Evolutionary conservation across 169 alveolate genomes (phyloP).

Genomic region (Toxoplasma gondii): DNA sequence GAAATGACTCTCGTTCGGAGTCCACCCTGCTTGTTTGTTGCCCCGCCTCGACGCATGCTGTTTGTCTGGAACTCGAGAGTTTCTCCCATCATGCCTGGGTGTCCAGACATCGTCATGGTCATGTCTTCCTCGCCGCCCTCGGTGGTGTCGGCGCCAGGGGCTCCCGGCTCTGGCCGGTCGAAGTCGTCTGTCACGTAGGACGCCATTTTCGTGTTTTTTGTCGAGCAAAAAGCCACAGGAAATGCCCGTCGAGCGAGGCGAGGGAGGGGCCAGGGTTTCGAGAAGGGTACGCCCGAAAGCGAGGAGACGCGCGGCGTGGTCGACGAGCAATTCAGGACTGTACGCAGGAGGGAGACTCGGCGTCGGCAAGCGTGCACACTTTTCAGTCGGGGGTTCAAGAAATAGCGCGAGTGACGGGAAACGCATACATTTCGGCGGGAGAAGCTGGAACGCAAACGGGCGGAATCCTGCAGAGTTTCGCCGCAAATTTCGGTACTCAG

Average conservation of each 20-base stretch:
- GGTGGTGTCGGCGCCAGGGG: conserved; percentile 22
- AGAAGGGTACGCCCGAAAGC: neutral
- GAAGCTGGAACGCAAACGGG: too few relatives aligned
- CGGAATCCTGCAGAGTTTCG: too few relatives aligned
- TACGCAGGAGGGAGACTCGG: too few relatives aligned
- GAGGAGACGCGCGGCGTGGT: too few relatives aligned
- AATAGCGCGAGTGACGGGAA: too few relatives aligned
- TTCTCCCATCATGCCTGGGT: neutral
- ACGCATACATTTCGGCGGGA: too few relatives aligned
- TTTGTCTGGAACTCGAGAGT: neutral
- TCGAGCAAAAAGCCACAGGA: neutral
- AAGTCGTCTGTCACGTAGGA: conserved; percentile 33
- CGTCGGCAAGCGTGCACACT: too few relatives aligned
- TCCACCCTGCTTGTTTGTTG: neutral
- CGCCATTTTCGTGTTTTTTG: conserved; percentile 32
- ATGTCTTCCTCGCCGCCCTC: conserved; percentile 28
- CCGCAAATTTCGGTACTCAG: too few relatives aligned
- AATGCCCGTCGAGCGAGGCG: neutral
- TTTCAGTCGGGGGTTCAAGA: too few relatives aligned
- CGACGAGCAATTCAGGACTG: too few relatives aligned
- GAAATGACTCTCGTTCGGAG: neutral
- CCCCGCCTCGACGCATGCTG: conserved; percentile 25
- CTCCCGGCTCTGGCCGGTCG: conserved; percentile 42
- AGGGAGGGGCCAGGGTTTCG: neutral
- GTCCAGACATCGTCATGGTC: conserved; percentile 19